Evolutionary conservation across 768 basidiomycete species (phyloP), one percentile per base, ranked within the genome.

Genomic region (Leucosporidium yakuticum): DNA sequence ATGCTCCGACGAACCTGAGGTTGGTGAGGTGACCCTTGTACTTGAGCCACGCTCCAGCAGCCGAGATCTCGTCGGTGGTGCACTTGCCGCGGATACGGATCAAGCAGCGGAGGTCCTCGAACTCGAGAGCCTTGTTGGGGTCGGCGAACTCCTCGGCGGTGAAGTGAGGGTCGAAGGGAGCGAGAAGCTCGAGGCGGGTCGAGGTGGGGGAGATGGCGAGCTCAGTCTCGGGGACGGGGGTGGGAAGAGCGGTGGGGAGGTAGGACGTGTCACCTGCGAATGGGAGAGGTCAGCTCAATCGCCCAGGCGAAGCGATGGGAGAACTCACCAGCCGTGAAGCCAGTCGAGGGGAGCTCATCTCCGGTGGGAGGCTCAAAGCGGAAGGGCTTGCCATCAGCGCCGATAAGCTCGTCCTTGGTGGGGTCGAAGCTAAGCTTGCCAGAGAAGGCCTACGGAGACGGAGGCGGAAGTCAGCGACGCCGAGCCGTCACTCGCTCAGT

Each of bases 41-140:
- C 81, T 97, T 97, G 72, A 99, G 81, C 96, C 96, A 99, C 44
- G 93, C 91, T 4, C 96, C 96, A 39, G 96, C 96, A 49, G 96
- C 96, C 44, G 90, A 93, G 65, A 98, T 99, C 77, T 98, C 96
- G 76, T 99, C 96, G 23, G 96, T 99, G 19, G 96, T 99, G 79
- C 96, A 99, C 80, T 99, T 98, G n/a, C 96, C 96, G 71, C 90
- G 82, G 11, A 98, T 91, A 36, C 92, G 82, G 84, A 98, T 85
- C 60, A 99, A 79, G 61, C 95, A 90, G 74, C 86, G 90, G 78
- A 97, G 80, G 29, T 84, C 74, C 14, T 91, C 88, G 21, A 98
- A 82, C 80, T 99, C 96, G 48, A 87, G 78, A 34, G 77, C 79
- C 57, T 79, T 75, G 21, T 81, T 83, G 56, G 73, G 66, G 29